phyloP scores from a whole-genome alignment of 305 asterid species.

The Plantago rigida region DNA sequence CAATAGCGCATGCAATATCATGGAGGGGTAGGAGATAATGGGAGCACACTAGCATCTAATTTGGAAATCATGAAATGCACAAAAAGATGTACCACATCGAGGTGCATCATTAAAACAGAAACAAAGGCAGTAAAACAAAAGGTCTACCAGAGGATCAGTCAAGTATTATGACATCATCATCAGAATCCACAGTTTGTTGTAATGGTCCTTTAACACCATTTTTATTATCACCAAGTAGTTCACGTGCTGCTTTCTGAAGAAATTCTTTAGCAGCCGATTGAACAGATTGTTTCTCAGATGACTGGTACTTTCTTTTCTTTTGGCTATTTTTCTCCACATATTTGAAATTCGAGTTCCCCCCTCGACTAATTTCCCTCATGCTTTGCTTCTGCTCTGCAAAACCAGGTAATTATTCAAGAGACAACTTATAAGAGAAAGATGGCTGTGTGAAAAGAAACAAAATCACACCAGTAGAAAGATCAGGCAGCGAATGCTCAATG shows the following conservation, averaged over 20 bases:
- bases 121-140: conserved; percentile 22
- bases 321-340: conserved; percentile 43
- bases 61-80: conserved; percentile 3
- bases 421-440: conserved; percentile 21
- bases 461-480: conserved; percentile 64
- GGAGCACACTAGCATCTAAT: background rate
- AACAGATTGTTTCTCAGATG: conserved; percentile 62
- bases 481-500: conserved; percentile 85
- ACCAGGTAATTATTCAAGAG: conserved; percentile 33
- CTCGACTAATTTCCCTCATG: conserved; percentile 66
- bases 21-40: background rate
- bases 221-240: conserved; percentile 73
- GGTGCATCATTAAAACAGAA: conserved; percentile 13
- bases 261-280: conserved; percentile 79
- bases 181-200: conserved; percentile 44
- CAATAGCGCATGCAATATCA: conserved; percentile 2
- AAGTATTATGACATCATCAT: conserved; percentile 45
- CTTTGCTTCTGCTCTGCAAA: conserved; percentile 84
- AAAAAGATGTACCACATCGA: conserved; percentile 22
- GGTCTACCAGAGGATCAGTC: conserved; percentile 61
- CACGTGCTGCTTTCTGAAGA: conserved; percentile 88
- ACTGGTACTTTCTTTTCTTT: conserved; percentile 68
- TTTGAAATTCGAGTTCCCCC: conserved; percentile 39
- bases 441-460: conserved; percentile 7
- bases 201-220: conserved; percentile 74